Percentiles rank a stretch among this genome's conserved stretches.
Evolutionary conservation across 2,329 filamentous ascomycete genomes (phyloP).

Genomic region (Fusarium miscanthi): DNA sequence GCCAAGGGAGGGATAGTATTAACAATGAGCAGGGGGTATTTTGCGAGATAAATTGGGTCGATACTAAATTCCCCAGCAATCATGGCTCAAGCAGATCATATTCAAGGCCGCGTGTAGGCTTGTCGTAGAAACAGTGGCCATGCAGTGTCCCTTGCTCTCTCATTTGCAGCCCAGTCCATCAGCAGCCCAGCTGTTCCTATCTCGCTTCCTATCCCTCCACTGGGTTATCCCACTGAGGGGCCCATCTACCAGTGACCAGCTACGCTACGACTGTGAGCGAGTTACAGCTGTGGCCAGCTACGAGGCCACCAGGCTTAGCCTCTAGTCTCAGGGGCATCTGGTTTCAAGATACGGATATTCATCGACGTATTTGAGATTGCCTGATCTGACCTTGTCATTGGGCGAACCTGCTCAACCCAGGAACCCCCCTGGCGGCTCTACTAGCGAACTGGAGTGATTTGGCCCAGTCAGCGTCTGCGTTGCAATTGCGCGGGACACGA

Average conservation of each 20-base stretch:
- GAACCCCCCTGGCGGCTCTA: constrained; percentile 4
- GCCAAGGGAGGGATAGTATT: constrained; percentile 17
- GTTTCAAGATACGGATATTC: constrained; percentile 32
- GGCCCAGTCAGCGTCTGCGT: constrained; percentile 21
- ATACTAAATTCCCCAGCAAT: constrained; percentile 38
- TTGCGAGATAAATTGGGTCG: constrained; percentile 17
- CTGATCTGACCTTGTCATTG: constrained; percentile 20
- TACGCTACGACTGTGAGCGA: background rate
- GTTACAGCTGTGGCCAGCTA: constrained; percentile 22
- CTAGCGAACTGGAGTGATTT: background rate
- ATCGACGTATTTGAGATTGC: constrained; percentile 29
- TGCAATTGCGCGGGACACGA: constrained; percentile 7
- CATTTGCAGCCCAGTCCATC: constrained; percentile 11
- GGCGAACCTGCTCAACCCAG: constrained; percentile 7
- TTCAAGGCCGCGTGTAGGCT: constrained; percentile 24
- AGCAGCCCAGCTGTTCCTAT: background rate
- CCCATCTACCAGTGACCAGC: background rate
- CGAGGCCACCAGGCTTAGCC: background rate
- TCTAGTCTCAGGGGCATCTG: constrained; percentile 27
- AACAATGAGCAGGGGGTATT: constrained; percentile 20
- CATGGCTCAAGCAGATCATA: constrained; percentile 26
- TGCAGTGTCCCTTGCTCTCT: constrained; percentile 13
- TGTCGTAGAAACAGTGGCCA: constrained; percentile 23
- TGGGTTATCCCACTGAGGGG: constrained; percentile 12
- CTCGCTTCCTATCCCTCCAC: background rate